phyloP scores from a whole-genome alignment of 139 green algal genomes.

The Volvox reticuliferus region DNA sequence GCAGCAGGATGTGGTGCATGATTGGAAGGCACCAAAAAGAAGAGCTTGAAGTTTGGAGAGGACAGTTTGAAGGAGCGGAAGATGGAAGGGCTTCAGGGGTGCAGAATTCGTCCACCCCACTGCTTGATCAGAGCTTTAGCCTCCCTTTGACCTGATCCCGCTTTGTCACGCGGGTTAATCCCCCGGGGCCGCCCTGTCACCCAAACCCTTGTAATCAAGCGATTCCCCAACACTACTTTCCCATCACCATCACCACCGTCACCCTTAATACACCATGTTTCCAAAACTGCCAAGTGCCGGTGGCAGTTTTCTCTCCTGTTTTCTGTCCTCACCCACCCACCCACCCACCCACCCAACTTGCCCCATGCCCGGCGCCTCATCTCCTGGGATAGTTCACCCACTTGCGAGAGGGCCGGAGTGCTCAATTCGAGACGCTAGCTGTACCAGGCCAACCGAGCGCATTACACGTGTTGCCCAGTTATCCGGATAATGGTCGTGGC shows the following conservation, averaged over 20 bases:
- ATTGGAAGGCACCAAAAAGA: too few species aligned
- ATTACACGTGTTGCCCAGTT: constrained; percentile 61
- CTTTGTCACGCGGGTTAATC: too few species aligned
- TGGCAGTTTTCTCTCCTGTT: too few species aligned
- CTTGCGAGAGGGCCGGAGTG: constrained; percentile 48
- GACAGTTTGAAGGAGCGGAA: neutral
- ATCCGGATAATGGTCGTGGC: constrained; percentile 41
- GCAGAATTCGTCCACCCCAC: neutral
- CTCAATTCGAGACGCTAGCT: constrained; percentile 59
- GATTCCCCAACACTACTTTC: neutral
- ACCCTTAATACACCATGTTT: too few species aligned
- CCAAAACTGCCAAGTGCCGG: too few species aligned
- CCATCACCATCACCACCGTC: neutral
- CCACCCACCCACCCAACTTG: neutral
- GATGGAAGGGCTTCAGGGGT: neutral
- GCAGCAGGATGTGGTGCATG: neutral
- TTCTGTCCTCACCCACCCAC: neutral
- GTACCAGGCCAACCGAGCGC: constrained; percentile 49
- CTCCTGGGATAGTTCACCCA: neutral
- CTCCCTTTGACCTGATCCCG: too few species aligned
- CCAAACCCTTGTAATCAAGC: too few species aligned
- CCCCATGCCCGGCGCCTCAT: too few species aligned
- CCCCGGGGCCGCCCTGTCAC: too few species aligned
- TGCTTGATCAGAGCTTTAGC: too few species aligned
- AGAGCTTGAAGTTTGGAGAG: too few species aligned